Evolutionary conservation across 1,139 yeast genomes (phyloP), one percentile per base, ranked within the genome.

Genomic region (Scheffersomyces insectosa): DNA sequence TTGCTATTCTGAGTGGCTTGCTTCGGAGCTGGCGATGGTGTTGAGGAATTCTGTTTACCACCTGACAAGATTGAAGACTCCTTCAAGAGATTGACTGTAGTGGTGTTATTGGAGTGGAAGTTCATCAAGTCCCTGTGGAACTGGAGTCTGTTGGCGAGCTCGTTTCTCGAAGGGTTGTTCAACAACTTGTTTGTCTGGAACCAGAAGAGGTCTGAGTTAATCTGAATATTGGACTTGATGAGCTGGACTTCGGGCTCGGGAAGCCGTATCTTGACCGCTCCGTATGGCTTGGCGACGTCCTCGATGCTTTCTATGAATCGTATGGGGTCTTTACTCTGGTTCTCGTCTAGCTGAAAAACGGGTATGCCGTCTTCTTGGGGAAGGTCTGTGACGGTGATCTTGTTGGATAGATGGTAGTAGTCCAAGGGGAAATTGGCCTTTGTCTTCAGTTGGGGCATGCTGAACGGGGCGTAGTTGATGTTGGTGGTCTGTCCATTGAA

Each of bases 221-320:
- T 49, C 36, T 59, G 65, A 40, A 62, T 55, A 35, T 55, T 53
- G 15, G 56, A 42, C 4, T 78, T 59, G 52, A 82, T 76, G n/a
- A 79, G 42, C 9, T 45, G 57, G 12, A 71, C 54, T 14, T 63
- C 54, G 67, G 75, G 40, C 54, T 60, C 44, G 0, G 87, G 85
- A 0, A 86, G 79, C n/a, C 74, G 68, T 15, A 89, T 65, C 59
- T 87, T 88, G 27, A 88, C 72, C n/a, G 91, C 93, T 1, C 96
- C 96, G 56, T 71, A 76, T 38, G 68, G 56, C 42, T 60, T 60
- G 1, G 89, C 91, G 6, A 68, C 47, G 4, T 65, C 68, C 20
- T 61, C 58, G 2, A 79, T 57, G 20, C 73, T 65, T 47, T 81
- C 84, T 38, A 83, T 71, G 46, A 79, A 75, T 29, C 56, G 58